Evolutionary conservation across 2,329 filamentous ascomycete genomes (phyloP), one percentile per base, ranked within the genome.

Genomic region (Rasamsonia emersonii): DNA sequence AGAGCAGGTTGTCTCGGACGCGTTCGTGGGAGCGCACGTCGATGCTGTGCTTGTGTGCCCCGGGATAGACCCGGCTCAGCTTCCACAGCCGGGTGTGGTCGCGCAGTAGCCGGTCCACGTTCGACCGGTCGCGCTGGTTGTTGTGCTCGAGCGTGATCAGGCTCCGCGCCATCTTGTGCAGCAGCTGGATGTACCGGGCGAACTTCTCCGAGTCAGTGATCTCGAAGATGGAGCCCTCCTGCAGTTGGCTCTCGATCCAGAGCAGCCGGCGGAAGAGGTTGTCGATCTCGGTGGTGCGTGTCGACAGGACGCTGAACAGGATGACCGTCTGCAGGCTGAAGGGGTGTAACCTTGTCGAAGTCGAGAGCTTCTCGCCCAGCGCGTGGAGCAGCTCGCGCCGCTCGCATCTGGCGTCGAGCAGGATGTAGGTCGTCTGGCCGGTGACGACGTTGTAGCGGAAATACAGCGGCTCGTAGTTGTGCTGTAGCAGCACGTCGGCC

Each of bases 221-320:
- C 15, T 43, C 40, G 9, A 44, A 43, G 4, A 44, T 34, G 6
- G 42, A 44, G 17, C 42, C 42, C 19, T 39, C 38, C 14, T 43
- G 41, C 8, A 44, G 41, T 21, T 44, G 42, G 1, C 38, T 39
- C 18, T 44, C 42, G n/a, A 44, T 44, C 40, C 40, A 42, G 4
- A 44, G 20, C 18, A 44, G 28, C 24, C 38, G 40, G 14, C 40
- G 38, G 9, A 40, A 36, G 4, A 44, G 26, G 15, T 42, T 37
- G 15, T 44, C 33, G 6, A 44, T 30, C 20, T 39, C 37, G 9
- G 24, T 30, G 5, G 26, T 41, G 33, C 40, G 37, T n/a, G 35
- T 20, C 6, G 40, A 36, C 18, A 44, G 33, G 11, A 30, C 35
- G 4, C 40, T 33, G 8, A 42, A 42, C 14, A 44, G 17, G 2